Evolutionary conservation across 768 basidiomycete species (phyloP).

Genomic region (Lentinula sp.): DNA sequence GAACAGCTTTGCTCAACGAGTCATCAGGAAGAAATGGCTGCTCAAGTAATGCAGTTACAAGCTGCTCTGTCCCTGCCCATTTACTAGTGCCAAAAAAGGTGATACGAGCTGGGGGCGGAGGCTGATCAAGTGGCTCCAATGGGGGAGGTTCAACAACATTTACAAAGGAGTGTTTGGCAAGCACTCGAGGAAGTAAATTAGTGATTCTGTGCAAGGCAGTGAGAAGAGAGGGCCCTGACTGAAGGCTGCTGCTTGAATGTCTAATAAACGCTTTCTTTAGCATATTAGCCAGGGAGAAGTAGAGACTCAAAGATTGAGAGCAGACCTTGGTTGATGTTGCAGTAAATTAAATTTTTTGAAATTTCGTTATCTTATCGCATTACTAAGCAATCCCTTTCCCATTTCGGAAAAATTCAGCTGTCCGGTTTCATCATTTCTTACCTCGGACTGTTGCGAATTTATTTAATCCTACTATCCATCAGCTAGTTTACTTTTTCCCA

Average conservation of each 20-base stretch:
- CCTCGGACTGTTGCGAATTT: background rate
- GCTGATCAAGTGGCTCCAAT: constrained; percentile 39
- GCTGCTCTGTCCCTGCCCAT: constrained; percentile 42
- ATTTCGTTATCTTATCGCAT: background rate
- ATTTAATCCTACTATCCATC: background rate
- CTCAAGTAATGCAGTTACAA: constrained; percentile 66
- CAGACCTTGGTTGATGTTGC: background rate
- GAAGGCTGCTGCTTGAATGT: background rate
- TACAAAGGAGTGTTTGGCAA: constrained; percentile 28
- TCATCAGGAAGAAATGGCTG: constrained; percentile 61
- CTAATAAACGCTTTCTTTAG: background rate
- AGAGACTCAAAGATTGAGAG: background rate
- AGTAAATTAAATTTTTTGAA: too few relatives aligned
- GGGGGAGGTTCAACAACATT: constrained; percentile 27
- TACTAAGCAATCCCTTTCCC: background rate
- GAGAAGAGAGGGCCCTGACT: constrained; percentile 13
- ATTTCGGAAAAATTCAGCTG: background rate
- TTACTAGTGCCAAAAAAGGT: constrained; percentile 56
- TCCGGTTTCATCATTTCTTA: background rate
- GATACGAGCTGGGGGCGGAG: background rate
- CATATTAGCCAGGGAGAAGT: background rate
- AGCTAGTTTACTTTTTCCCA: background rate
- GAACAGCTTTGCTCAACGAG: constrained; percentile 33
- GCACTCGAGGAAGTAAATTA: constrained; percentile 37
- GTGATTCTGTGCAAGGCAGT: constrained; percentile 45